Conservation (phyloP, 2,329 filamentous ascomycete genomes). For the Chaetomiaceae sp. region DNA sequence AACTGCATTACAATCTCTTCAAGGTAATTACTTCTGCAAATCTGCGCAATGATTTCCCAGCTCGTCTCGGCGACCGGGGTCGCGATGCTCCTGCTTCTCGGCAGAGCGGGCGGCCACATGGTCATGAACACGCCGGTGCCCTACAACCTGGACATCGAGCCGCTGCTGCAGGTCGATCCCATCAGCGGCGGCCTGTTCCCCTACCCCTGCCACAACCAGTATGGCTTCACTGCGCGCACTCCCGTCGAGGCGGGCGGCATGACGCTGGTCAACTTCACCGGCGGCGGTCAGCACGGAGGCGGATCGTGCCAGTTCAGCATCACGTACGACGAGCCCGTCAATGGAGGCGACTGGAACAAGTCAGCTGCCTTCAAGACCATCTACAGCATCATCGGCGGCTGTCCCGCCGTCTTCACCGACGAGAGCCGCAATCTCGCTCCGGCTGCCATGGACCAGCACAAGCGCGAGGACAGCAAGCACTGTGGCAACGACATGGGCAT, state of each 20-base stretch:
- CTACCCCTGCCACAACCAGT: constrained; percentile 21
- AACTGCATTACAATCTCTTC: no score
- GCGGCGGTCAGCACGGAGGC: constrained; percentile 29
- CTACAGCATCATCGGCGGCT: constrained; percentile 32
- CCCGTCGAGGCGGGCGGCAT: constrained; percentile 16
- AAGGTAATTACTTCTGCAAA: background rate
- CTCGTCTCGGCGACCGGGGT: background rate
- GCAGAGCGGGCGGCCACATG: constrained; percentile 15
- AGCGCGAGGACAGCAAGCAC: constrained; percentile 16
- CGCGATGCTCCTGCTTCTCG: constrained; percentile 6
- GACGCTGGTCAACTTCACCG: constrained; percentile 26
- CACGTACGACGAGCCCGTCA: constrained; percentile 22
- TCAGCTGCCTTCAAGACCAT: constrained; percentile 29
- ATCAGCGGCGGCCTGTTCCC: constrained; percentile 6
- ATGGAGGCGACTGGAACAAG: constrained; percentile 17
- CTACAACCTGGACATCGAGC: constrained; percentile 17
- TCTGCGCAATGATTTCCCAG: constrained; percentile 4
- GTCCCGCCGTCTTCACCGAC: constrained; percentile 24
- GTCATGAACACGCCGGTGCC: constrained; percentile 18
- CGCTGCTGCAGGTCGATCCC: constrained; percentile 20
- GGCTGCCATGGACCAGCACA: constrained; percentile 7
- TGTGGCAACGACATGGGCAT: constrained; percentile 24
- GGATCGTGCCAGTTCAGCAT: constrained; percentile 33
- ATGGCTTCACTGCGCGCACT: constrained; percentile 10
- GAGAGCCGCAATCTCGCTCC: constrained; percentile 13